phyloP scores from a whole-genome alignment of 2,329 filamentous ascomycete species.

The Aureobasidium sp. region DNA sequence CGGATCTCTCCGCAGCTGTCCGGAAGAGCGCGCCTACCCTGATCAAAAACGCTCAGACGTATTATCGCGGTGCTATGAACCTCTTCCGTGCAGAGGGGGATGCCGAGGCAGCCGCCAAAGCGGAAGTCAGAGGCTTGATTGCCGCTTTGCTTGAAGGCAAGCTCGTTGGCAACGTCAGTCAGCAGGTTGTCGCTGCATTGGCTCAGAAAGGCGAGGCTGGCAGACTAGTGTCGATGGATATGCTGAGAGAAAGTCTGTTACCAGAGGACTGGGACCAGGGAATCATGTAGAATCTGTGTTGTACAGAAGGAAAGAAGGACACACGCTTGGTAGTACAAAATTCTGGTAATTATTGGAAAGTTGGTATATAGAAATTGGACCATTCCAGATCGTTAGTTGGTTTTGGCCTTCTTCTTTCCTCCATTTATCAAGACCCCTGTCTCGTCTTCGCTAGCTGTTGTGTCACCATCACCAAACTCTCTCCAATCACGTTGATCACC shows the following conservation, averaged over 20 bases:
- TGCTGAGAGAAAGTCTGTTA: conserved; percentile 15
- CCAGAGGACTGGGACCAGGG: conserved; percentile 13
- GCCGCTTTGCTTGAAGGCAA: conserved; percentile 11
- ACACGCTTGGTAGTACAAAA: not conserved
- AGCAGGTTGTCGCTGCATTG: not conserved
- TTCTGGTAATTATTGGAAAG: not conserved
- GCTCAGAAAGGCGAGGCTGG: not conserved
- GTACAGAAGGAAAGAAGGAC: not conserved
- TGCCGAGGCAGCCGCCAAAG: conserved; percentile 18
- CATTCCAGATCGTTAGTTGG: not conserved
- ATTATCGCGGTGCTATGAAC: conserved; percentile 47
- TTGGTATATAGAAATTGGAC: not conserved
- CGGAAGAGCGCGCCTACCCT: conserved; percentile 41
- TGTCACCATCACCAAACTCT: conserved; percentile 10
- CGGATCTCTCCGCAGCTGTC: conserved; percentile 35
- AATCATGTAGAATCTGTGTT: not conserved
- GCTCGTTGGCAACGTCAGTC: not conserved
- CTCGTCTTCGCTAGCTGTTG: conserved; percentile 16
- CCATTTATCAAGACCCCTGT: not conserved
- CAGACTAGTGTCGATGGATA: conserved; percentile 9
- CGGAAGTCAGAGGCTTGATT: conserved; percentile 20
- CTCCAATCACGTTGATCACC: conserved; percentile 1
- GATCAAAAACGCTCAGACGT: conserved; percentile 51
- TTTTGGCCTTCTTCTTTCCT: not conserved
- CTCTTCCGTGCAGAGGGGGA: conserved; percentile 24